These are phyloP conservation scores for Tetrahymena elliotti DNA, from an alignment of 73 alveolate species.

Conservation along the genomic window DNA sequence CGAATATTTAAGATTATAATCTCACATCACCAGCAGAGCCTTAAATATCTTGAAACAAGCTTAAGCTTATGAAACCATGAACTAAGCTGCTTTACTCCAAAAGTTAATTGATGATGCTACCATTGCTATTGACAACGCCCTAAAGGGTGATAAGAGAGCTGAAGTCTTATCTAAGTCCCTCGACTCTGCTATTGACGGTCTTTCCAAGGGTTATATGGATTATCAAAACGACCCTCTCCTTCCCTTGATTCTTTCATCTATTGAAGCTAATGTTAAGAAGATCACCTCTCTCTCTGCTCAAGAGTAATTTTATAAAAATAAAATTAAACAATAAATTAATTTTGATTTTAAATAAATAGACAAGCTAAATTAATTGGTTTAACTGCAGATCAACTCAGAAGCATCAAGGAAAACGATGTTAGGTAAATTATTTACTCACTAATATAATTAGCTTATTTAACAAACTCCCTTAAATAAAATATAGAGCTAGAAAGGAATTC, in stretches of 20 bases:
- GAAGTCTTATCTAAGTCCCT: conserved; percentile 4
- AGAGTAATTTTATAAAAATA: not conserved
- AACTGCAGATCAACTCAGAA: not conserved
- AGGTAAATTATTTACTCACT: not conserved
- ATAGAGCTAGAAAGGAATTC: not conserved
- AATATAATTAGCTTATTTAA: not conserved
- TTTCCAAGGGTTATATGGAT: conserved; percentile 36
- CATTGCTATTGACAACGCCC: conserved; percentile 19
- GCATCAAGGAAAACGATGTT: not conserved
- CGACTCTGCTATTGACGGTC: conserved; percentile 31
- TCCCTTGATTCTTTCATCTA: conserved; percentile 17
- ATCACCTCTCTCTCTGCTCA: conserved; percentile 15
- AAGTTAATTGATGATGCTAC: conserved; percentile 32
- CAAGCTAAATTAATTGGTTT: not conserved
- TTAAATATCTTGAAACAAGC: conserved; percentile 24
- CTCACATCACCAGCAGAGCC: conserved; percentile 30
- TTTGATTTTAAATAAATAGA: not conserved
- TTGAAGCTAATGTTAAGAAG: conserved; percentile 20
- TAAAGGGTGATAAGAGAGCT: not conserved
- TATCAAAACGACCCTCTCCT: conserved; percentile 35
- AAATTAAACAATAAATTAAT: not conserved
- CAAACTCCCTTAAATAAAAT: not conserved
- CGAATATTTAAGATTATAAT: conserved; percentile 12
- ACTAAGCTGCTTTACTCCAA: conserved; percentile 16
- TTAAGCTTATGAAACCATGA: conserved; percentile 21